phyloP scores from a whole-genome alignment of 208 protist genomes.

The Leishmania guyanensis region DNA sequence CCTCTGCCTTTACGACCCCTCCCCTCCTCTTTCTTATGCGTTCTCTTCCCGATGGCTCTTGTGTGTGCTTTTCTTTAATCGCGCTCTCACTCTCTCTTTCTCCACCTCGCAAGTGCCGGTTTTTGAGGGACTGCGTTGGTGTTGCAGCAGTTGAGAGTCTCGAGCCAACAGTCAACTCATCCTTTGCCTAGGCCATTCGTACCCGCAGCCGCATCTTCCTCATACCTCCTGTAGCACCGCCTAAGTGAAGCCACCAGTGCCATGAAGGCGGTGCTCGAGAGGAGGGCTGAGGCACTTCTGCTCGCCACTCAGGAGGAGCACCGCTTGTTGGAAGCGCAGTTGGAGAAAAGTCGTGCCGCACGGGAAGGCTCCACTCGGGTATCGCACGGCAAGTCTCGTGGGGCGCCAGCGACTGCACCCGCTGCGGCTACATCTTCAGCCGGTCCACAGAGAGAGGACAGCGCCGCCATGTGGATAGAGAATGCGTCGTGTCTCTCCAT shows the following conservation, averaged over 20 bases:
- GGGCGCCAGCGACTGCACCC: too few relatives aligned
- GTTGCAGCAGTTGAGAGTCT: background rate
- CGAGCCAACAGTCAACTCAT: background rate
- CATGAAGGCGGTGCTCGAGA: conserved; percentile 4
- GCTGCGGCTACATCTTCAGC: background rate
- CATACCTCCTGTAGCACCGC: background rate
- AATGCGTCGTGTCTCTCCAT: background rate
- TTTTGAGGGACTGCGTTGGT: background rate
- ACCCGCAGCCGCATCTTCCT: background rate
- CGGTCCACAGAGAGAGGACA: background rate
- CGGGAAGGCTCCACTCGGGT: conserved; percentile 1
- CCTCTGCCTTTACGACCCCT: background rate
- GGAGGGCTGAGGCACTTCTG: conserved; percentile 20
- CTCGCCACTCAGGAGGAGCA: conserved; percentile 29
- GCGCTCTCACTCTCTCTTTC: background rate
- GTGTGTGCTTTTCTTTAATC: background rate
- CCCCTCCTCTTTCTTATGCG: background rate
- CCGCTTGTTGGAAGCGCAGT: conserved; percentile 31
- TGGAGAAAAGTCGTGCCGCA: conserved; percentile 32
- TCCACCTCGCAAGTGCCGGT: background rate
- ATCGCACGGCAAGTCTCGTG: background rate
- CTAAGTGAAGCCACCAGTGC: background rate
- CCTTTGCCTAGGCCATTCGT: background rate
- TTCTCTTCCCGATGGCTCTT: background rate
- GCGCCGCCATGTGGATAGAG: background rate